Base-by-base conservation (phyloP, 2,329 filamentous ascomycete species). In the Shiraia sp. region DNA sequence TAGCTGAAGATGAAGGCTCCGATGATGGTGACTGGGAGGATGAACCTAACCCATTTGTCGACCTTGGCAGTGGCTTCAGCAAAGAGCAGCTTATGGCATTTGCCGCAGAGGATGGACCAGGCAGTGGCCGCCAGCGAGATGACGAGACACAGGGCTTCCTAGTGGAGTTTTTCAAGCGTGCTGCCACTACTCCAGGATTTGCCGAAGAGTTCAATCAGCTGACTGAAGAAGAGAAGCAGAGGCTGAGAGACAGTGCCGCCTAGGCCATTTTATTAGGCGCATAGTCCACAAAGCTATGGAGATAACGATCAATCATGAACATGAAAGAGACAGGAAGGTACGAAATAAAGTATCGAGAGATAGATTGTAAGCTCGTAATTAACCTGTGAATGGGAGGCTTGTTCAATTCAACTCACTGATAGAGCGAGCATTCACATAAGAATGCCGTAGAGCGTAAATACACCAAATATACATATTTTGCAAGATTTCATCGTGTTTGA, bases 91-190 rank as follows among this genome's bases (percentile, higher is more conserved):
- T 96, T 31, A 95, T 96, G 88, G 81, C 83, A 1, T 90, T 81
- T 59, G 80, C 82, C 16, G 85, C 73, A 1, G 74, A 76, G 2
- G 79, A 78, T n/a, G n/a, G n/a, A 2, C 72, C 74, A 1, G 72
- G 72, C 32, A 62, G 31, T 6, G 52, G 71, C 63, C 82, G 90
- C 38, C 82, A 86, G 61, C 81, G 85, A 24, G 92, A 97, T 64
- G 90, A 96, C 63, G 90, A 96, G 76, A 96, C 91, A 6, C 89
- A 95, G 66, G 81, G 80, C 3, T 96, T 90, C 67, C 75, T 97
- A 32, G 79, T 83, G 1, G 83, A 91, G 10, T 96, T 95, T 73
- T 96, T 96, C 72, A 75, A 72, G 30, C 71, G 74, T 29, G 75
- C 77, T 31, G 78, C 75, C 10, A 66, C 70, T n/a, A 78, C 78